These are phyloP conservation scores for Kwoniella mangroviensis DNA, from an alignment of 768 basidiomycete genomes.

Conservation along the genomic window DNA sequence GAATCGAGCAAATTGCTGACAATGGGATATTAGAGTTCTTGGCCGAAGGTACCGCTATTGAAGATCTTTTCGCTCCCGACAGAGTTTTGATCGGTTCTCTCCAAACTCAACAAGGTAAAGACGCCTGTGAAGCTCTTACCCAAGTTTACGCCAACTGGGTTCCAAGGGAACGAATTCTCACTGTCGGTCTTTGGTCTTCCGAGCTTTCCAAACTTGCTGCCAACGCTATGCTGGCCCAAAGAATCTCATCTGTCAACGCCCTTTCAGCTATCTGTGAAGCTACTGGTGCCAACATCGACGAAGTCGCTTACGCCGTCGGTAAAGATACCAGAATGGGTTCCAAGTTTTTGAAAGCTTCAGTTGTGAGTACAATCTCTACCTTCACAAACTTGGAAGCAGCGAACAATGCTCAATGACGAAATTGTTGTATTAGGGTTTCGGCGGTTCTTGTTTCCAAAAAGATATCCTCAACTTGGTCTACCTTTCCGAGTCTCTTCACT, in stretches of 20 bases:
- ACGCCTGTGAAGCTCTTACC: slow-evolving; percentile 74
- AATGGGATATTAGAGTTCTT: slow-evolving; percentile 74
- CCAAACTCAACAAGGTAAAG: slow-evolving; percentile 80
- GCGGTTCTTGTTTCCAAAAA: slow-evolving; percentile 99
- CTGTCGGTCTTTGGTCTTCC: slow-evolving; percentile 97
- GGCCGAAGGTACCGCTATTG: slow-evolving; percentile 95
- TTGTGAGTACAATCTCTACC: slow-evolving; percentile 35
- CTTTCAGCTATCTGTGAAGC: slow-evolving; percentile 98
- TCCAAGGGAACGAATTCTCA: slow-evolving; percentile 77
- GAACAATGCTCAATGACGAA: not conserved
- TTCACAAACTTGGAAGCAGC: not conserved
- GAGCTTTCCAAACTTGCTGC: slow-evolving; percentile 98
- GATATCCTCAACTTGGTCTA: slow-evolving; percentile 99
- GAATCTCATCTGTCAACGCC: slow-evolving; percentile 97
- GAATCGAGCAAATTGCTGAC: not conserved
- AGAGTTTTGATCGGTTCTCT: slow-evolving; percentile 97
- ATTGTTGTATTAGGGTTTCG: slow-evolving; percentile 68
- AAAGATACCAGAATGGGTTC: slow-evolving; percentile 90
- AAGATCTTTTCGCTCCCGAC: slow-evolving; percentile 85
- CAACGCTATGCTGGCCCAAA: slow-evolving; percentile 98
- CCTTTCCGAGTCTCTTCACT: slow-evolving; percentile 88
- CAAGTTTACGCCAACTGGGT: slow-evolving; percentile 97
- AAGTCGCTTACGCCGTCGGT: slow-evolving; percentile 92
- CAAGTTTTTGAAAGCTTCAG: slow-evolving; percentile 79
- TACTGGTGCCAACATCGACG: slow-evolving; percentile 97